Conservation (phyloP, 148 eudicot species). For the Silene uniflora region DNA sequence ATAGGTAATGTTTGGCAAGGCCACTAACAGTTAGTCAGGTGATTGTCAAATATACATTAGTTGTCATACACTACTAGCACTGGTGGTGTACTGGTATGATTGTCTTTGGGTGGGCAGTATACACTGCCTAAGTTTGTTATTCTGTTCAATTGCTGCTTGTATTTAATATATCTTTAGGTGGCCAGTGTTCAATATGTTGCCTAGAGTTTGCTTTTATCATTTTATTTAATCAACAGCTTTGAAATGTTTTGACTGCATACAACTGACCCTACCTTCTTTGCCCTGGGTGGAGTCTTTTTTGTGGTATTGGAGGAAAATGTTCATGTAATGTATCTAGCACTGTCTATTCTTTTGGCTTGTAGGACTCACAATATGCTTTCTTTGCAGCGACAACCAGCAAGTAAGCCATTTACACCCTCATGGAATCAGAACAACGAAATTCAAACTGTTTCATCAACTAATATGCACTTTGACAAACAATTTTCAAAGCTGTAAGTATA, state of each 20-base stretch:
- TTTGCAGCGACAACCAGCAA: constrained; percentile 45
- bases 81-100: too few relatives aligned
- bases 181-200: neutral
- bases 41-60: neutral
- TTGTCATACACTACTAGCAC: neutral
- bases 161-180: too few relatives aligned
- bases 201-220: neutral
- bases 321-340: neutral
- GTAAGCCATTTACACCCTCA: constrained; percentile 37
- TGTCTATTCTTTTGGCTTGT: neutral
- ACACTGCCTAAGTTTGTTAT: neutral
- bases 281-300: neutral
- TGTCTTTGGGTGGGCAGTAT: neutral
- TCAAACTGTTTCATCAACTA: constrained; percentile 40
- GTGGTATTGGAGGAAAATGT: neutral
- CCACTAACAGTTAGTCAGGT: neutral
- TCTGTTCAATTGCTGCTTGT: neutral
- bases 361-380: constrained; percentile 6
- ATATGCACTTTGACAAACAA: constrained; percentile 39
- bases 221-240: neutral
- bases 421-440: constrained; percentile 44
- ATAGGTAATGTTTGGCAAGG: neutral
- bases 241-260: neutral
- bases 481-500: constrained; percentile 77
- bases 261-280: neutral